These are phyloP conservation scores for Gamsiella multidivaricata DNA, from an alignment of 192 early-diverging fungal species.

Conservation along the genomic window DNA sequence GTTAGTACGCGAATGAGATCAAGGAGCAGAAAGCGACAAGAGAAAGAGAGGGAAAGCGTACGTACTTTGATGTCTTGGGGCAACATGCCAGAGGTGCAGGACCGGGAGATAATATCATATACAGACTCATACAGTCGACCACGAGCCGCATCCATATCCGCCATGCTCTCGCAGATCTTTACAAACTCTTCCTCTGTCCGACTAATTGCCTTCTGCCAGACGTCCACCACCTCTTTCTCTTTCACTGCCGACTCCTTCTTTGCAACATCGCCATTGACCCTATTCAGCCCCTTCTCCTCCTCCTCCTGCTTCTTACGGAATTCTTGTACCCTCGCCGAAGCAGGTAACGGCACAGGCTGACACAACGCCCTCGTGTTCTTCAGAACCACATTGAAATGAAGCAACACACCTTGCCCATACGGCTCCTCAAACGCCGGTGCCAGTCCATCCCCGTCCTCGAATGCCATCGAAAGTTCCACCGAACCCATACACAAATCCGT, in stretches of 20 bases:
- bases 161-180: not conserved
- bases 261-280: not conserved
- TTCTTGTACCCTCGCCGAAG: not conserved
- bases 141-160: not conserved
- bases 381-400: conserved; percentile 13
- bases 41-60: not conserved
- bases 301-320: not conserved
- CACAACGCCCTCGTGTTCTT: not conserved
- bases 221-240: not conserved
- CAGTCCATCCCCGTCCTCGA: not conserved
- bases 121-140: not conserved
- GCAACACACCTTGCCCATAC: conserved; percentile 2
- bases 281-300: not conserved
- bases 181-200: not conserved
- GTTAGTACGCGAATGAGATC: too few species aligned
- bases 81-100: conserved; percentile 6
- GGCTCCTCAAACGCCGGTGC: conserved; percentile 11
- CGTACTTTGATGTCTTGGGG: conserved; percentile 39
- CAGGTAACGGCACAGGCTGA: not conserved
- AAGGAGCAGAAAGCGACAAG: not conserved
- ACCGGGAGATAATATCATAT: not conserved
- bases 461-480: conserved; percentile 14
- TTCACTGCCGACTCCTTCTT: not conserved
- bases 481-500: conserved; percentile 18
- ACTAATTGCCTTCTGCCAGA: conserved; percentile 8